phyloP scores from a whole-genome alignment of 2,329 filamentous ascomycete genomes.

The Parasarocladium wereldwijsianum region DNA sequence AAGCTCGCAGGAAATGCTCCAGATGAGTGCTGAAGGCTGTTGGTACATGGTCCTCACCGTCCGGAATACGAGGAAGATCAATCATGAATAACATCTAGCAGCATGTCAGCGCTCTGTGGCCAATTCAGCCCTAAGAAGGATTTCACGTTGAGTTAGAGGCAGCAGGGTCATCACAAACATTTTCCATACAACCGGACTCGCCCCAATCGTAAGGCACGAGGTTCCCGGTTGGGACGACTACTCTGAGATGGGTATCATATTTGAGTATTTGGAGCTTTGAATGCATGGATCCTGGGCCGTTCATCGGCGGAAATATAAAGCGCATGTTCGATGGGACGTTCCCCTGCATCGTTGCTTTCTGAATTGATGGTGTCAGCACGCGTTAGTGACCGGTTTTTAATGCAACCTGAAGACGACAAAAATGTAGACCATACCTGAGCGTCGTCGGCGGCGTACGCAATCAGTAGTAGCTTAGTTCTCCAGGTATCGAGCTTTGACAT shows the following conservation, averaged over 20 bases:
- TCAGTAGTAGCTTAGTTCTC: slow-evolving; percentile 46
- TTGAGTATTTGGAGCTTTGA: slow-evolving; percentile 90
- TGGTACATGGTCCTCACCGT: slow-evolving; percentile 15
- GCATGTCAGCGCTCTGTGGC: slow-evolving; percentile 11
- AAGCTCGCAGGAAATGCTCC: slow-evolving; percentile 52
- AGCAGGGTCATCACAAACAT: slow-evolving; percentile 32
- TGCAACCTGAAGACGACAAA: not conserved
- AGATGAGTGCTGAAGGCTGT: slow-evolving; percentile 54
- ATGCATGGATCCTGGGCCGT: slow-evolving; percentile 66
- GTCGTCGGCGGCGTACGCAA: slow-evolving; percentile 39
- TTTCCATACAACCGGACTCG: slow-evolving; percentile 71
- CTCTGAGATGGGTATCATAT: slow-evolving; percentile 54
- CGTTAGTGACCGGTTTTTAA: too few species aligned
- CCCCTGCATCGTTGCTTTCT: slow-evolving; percentile 29
- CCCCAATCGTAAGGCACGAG: slow-evolving; percentile 82
- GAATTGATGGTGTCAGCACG: not conserved
- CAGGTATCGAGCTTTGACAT: slow-evolving; percentile 51
- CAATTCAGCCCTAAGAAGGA: too few species aligned
- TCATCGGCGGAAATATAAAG: slow-evolving; percentile 74
- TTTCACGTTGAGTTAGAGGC: not conserved
- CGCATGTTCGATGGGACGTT: slow-evolving; percentile 41
- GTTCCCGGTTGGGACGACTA: slow-evolving; percentile 82
- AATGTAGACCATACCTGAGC: slow-evolving; percentile 28
- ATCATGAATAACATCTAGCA: slow-evolving; percentile 71
- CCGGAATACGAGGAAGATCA: slow-evolving; percentile 57